Percentiles rank a stretch among this genome's conserved stretches.
Conservation (phyloP, 2,329 filamentous ascomycete species). For the Cryphonectria carpinicola region DNA sequence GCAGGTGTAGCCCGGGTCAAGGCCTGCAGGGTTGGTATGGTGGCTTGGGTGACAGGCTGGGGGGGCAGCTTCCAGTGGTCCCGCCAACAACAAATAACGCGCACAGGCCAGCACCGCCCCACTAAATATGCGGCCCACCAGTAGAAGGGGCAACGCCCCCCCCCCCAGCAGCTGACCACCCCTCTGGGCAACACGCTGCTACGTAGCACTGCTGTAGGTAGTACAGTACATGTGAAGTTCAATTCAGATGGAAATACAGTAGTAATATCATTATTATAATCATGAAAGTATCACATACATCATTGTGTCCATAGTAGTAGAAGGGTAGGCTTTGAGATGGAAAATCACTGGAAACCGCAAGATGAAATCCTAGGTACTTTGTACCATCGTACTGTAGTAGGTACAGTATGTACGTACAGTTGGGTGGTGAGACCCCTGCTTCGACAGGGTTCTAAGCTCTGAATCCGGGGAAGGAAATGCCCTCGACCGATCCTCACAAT, state of each 20-base stretch:
- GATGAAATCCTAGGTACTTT: too few relatives aligned
- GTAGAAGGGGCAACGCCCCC: conserved; percentile 28
- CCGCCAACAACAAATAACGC: conserved; percentile 39
- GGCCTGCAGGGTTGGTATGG: conserved; percentile 5
- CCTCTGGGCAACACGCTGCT: conserved; percentile 7
- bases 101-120: conserved; percentile 31
- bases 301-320: too few relatives aligned
- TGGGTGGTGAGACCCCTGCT: neutral
- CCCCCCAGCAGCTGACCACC: conserved; percentile 6
- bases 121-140: conserved; percentile 23
- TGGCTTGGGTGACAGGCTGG: neutral
- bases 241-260: too few relatives aligned
- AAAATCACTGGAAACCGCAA: too few relatives aligned
- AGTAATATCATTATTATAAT: too few relatives aligned
- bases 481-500: neutral
- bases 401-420: too few relatives aligned
- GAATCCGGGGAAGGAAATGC: neutral
- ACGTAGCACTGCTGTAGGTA: too few relatives aligned
- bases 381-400: too few relatives aligned
- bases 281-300: too few relatives aligned
- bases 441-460: neutral
- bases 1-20: neutral
- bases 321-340: too few relatives aligned
- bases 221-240: too few relatives aligned
- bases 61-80: conserved; percentile 26